Conservation (phyloP, 2,329 filamentous ascomycete genomes). For the Didymella keratinophila region DNA sequence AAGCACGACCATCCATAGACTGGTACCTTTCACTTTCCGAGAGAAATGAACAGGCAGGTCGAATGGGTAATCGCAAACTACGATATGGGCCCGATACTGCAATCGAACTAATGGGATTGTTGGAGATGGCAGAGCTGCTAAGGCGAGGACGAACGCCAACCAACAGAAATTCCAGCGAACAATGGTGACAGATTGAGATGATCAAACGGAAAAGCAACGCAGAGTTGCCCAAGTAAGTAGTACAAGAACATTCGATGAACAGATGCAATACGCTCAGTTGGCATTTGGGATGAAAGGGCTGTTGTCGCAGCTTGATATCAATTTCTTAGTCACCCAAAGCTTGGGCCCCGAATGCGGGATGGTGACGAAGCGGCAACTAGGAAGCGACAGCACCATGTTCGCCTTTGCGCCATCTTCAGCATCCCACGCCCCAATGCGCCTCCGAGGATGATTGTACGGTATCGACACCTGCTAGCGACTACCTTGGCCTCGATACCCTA, state of each 20-base stretch:
- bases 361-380: constrained; percentile 9
- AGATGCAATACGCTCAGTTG: neutral
- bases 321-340: constrained; percentile 25
- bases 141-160: neutral
- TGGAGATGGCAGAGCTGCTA: constrained; percentile 29
- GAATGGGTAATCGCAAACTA: neutral
- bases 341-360: constrained; percentile 28
- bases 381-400: constrained; percentile 25
- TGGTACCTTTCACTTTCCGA: constrained; percentile 2
- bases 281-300: neutral
- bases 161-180: neutral
- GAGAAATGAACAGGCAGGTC: constrained; percentile 10
- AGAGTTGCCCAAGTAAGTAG: neutral
- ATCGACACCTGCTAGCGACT: constrained; percentile 48
- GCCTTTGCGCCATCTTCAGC: constrained; percentile 30
- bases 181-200: constrained; percentile 17
- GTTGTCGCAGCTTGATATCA: constrained; percentile 10
- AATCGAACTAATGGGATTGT: neutral
- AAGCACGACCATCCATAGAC: constrained; percentile 20
- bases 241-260: constrained; percentile 2
- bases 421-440: constrained; percentile 38
- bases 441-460: constrained; percentile 52
- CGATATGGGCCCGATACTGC: neutral
- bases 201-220: constrained; percentile 5
- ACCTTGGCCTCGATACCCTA: constrained; percentile 48